These are phyloP conservation scores for Neurospora terricola DNA, from an alignment of 495 filamentous ascomycete genomes.

Conservation along the genomic window DNA sequence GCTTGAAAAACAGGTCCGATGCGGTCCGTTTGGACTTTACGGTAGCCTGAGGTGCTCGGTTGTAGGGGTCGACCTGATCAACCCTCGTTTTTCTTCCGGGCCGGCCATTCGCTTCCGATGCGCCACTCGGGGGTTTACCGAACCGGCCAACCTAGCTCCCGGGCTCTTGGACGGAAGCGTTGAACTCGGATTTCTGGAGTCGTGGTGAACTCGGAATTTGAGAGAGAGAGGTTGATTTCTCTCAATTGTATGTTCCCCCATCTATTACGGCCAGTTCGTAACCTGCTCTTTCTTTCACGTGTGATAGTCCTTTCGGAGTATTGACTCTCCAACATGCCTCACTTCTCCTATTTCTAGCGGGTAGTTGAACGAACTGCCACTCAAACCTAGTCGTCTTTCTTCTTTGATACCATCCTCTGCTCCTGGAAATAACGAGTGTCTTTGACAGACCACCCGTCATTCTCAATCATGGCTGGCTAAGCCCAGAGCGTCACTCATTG, in stretches of 20 bases:
- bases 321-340: not conserved
- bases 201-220: not conserved
- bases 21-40: not conserved
- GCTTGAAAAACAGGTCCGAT: not conserved
- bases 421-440: not conserved
- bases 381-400: not conserved
- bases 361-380: not conserved
- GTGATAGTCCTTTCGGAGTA: not conserved
- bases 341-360: not conserved
- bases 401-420: not conserved
- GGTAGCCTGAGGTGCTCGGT: not conserved
- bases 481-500: not conserved
- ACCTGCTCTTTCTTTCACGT: not conserved
- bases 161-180: not conserved
- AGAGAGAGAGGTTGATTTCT: not conserved
- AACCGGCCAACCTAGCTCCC: not conserved
- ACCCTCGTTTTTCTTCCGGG: not conserved
- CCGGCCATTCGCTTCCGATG: not conserved
- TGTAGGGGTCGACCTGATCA: not conserved
- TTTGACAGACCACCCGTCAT: not conserved
- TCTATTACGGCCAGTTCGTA: not conserved
- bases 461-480: not conserved
- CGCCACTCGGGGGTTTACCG: not conserved
- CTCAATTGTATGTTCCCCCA: not conserved
- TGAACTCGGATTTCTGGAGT: not conserved